phyloP scores from a whole-genome alignment of 2,329 filamentous ascomycete genomes.

The Acephala macrosclerotiorum region DNA sequence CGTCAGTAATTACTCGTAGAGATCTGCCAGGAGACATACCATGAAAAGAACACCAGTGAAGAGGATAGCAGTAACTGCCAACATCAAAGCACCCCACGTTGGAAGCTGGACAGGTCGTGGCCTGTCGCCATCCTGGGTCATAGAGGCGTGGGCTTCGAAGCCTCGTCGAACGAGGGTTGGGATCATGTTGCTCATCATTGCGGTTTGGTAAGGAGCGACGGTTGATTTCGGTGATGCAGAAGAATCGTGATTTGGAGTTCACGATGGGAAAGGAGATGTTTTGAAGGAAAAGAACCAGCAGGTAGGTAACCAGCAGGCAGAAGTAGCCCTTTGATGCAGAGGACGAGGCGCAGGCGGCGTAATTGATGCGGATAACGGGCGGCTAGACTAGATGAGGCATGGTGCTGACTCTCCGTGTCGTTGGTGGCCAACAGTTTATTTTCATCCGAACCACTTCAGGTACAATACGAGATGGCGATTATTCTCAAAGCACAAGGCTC shows the following conservation, averaged over 20 bases:
- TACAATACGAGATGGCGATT: background rate
- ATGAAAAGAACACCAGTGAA: conserved; percentile 26
- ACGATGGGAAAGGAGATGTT: conserved; percentile 3
- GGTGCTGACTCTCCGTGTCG: background rate
- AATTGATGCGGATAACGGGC: background rate
- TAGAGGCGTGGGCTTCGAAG: conserved; percentile 21
- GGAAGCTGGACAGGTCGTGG: conserved; percentile 29
- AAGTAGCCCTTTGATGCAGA: background rate
- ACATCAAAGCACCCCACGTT: conserved; percentile 33
- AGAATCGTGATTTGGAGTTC: too few species aligned
- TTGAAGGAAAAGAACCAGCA: conserved; percentile 9
- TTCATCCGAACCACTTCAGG: background rate
- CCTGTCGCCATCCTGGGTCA: conserved; percentile 16
- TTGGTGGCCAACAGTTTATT: background rate
- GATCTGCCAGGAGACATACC: conserved; percentile 22
- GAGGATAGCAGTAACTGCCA: conserved; percentile 24
- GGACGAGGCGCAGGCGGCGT: conserved; percentile 15
- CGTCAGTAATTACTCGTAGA: conserved; percentile 21
- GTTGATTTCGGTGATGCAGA: background rate
- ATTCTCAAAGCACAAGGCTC: background rate
- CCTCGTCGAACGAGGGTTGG: conserved; percentile 27
- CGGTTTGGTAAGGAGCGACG: conserved; percentile 16
- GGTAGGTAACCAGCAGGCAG: conserved; percentile 19
- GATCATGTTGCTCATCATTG: conserved; percentile 18
- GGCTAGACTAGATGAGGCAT: background rate